Evolutionary conservation across 768 basidiomycete species (phyloP).

Genomic region (Hygrophorus pudorinus): DNA sequence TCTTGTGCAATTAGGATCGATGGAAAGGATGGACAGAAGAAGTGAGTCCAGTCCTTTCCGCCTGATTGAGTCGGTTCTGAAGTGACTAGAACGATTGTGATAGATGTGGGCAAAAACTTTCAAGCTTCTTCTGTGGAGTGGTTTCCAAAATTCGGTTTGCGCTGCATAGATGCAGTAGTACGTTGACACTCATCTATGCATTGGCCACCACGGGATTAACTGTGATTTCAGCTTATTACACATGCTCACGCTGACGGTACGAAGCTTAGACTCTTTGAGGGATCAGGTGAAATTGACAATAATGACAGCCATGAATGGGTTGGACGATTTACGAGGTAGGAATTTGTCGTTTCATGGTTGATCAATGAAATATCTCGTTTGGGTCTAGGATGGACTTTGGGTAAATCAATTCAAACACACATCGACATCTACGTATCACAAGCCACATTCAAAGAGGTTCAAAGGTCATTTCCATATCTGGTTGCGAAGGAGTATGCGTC

Average conservation of each 20-base stretch:
- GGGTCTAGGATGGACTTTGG: conserved; percentile 62
- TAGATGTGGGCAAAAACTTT: conserved; percentile 85
- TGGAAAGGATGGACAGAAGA: conserved; percentile 28
- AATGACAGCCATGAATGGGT: conserved; percentile 66
- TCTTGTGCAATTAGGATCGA: conserved; percentile 51
- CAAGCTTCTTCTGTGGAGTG: conserved; percentile 38
- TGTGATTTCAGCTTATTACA: conserved; percentile 34
- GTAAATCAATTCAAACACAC: conserved; percentile 49
- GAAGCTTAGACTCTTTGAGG: conserved; percentile 4
- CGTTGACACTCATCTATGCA: no score
- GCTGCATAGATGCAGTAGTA: conserved; percentile 47
- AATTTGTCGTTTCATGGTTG: not conserved
- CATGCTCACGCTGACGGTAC: conserved; percentile 79
- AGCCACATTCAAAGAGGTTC: conserved; percentile 55
- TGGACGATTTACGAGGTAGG: conserved; percentile 78
- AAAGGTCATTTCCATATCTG: conserved; percentile 73
- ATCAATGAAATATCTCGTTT: conserved; percentile 4
- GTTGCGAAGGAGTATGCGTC: conserved; percentile 66
- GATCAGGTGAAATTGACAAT: conserved; percentile 1
- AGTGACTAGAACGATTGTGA: conserved; percentile 54
- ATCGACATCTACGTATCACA: conserved; percentile 69
- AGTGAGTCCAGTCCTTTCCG: conserved; percentile 31
- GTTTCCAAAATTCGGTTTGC: conserved; percentile 62
- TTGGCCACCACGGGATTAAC: no score
- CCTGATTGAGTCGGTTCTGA: not conserved